Base-by-base conservation (phyloP, 306 rosid species). In the Abrus precatorius region DNA sequence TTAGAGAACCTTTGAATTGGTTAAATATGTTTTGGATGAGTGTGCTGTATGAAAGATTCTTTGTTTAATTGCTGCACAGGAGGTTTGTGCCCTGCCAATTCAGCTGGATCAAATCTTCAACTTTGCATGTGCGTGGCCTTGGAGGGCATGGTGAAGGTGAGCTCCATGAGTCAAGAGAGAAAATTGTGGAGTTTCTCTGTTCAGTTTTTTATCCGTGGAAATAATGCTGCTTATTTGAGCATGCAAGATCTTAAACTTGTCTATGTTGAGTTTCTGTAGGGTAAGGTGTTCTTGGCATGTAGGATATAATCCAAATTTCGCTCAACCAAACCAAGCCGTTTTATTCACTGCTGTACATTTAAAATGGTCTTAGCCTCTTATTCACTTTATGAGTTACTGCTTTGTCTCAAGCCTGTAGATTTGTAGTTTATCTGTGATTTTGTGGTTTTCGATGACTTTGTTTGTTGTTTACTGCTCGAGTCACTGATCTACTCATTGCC, bases 91-190 rank as follows among this genome's bases (percentile, higher is more conserved):
- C 85, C 45, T 32, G 83, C 86, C 88, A 82, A 32, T 79, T 80
- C 67, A 68, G 83, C 75, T 79, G 91, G 88, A 80, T 79, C 76
- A 77, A 64, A 79, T 61, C 87, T 83, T 84, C 93, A 49, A 69
- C 86, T 33, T 79, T 86, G 36, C 75, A 76, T 38, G 82, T 59
- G 6, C 66, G 59, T 55, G 76, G 69, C 77, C 77, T 78, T 61
- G 30, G 56, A 55, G 71, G 54, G 20, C 77, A 76, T 43, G 29
- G 47, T 71, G 82, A 85, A 87, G 90, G 97, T 95, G 76, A 83
- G 83, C 66, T 48, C 62, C 57, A 2, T 20, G 74, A 65, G 40
- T 75, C 61, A n/a, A 44, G 61, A 40, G 70, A 55, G 45, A 59
- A 53, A 3, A 57, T 61, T 28, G 28, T 27, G 12, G 49, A 32